Evolutionary conservation across 116 monocot genomes (phyloP).

Genomic region (Iris pallida): DNA sequence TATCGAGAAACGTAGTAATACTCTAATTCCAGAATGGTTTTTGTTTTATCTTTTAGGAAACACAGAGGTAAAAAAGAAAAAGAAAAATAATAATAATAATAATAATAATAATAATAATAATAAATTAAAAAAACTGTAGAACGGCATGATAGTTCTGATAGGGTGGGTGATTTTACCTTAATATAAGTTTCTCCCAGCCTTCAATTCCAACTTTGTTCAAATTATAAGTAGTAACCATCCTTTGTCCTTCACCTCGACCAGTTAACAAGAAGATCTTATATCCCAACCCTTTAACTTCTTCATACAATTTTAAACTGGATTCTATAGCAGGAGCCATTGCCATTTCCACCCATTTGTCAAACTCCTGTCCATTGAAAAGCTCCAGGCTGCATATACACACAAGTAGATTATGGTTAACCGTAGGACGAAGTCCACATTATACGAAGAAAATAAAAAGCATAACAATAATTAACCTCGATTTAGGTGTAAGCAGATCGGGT

Average conservation of each 20-base stretch:
- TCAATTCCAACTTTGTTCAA: slow-evolving; percentile 43
- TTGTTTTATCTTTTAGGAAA: too few species aligned
- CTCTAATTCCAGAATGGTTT: too few species aligned
- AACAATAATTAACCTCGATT: too few species aligned
- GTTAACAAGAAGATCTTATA: slow-evolving; percentile 68
- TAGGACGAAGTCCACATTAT: neutral
- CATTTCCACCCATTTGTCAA: slow-evolving; percentile 65
- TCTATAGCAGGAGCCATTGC: slow-evolving; percentile 59
- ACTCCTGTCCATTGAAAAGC: slow-evolving; percentile 47
- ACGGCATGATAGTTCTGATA: neutral
- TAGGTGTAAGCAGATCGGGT: too few species aligned
- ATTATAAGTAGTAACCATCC: slow-evolving; percentile 48
- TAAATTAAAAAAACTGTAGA: too few species aligned
- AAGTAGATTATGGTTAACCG: slow-evolving; percentile 1
- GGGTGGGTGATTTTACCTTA: slow-evolving; percentile 37
- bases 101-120: too few species aligned
- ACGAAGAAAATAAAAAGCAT: slow-evolving; percentile 2
- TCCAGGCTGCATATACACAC: slow-evolving; percentile 46
- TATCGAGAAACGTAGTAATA: too few species aligned
- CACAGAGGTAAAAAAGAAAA: too few species aligned
- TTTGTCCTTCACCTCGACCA: slow-evolving; percentile 62
- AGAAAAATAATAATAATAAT: too few species aligned
- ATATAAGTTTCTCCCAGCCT: slow-evolving; percentile 63
- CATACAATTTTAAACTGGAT: slow-evolving; percentile 53
- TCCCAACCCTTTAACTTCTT: slow-evolving; percentile 43